Evolutionary conservation across 306 rosid genomes (phyloP), one percentile per base, ranked within the genome.

Genomic region (Castanospermum australe): DNA sequence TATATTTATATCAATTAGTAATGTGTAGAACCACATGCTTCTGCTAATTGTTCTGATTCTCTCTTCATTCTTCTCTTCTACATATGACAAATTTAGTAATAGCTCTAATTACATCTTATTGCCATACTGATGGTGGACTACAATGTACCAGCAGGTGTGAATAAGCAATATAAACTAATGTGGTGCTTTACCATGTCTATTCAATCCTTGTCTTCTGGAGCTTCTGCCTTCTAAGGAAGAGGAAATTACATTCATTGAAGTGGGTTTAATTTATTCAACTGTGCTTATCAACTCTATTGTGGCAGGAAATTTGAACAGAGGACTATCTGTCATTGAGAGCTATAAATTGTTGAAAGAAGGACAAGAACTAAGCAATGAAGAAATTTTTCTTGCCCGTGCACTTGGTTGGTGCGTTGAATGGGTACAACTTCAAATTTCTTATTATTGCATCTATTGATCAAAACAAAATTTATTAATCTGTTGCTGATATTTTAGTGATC

Each of bases 61-160:
- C 5, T 54, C 10, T 17, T 1, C 4, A 21, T 5, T 5, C 4
- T 54, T 54, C 11, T 18, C 9, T 18, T 18, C 30, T 54, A 33
- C 0, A 15, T 35, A 54, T 75, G 51, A 32, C 72, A 28, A 7
- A 18, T 9, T 18, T 63, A 30, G 28, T 10, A 5, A n/a, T n/a
- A 47, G n/a, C 48, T 30, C 7, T 55, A 57, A 2, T 3, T 55
- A n/a, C 0, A 41, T 4, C 52, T 25, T 6, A 21, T 6, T 15
- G 0, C 2, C 52, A 20, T 68, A 5, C 54, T 57, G 66, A 82
- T 87, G 90, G 67, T 82, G 85, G 90, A 84, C 76, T 87, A 87
- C 85, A 84, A 87, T 79, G 90, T 87, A 45, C 90, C 88, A 56
- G 83, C 87, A 84, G 91, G 90, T 84, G 66, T 65, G 80, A 56